Conservation (phyloP, 2,329 filamentous ascomycete species). For the Beauveria sp. region DNA sequence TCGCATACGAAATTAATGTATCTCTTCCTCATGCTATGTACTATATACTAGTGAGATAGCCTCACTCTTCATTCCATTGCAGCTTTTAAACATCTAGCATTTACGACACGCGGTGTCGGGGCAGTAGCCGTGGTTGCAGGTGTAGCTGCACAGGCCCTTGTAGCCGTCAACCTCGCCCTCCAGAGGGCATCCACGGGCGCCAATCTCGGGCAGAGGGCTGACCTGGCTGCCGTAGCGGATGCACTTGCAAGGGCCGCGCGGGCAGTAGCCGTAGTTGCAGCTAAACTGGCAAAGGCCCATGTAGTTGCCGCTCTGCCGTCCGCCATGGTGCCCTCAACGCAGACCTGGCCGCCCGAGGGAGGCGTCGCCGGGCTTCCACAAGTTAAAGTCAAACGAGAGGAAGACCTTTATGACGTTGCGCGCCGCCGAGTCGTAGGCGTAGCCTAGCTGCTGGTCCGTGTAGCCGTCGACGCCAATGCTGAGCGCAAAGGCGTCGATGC, state of each 20-base stretch:
- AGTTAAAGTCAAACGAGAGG: slow-evolving; percentile 50
- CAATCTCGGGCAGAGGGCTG: slow-evolving; percentile 19
- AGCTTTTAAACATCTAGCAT: slow-evolving; percentile 10
- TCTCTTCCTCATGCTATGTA: background rate
- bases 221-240: slow-evolving; percentile 22
- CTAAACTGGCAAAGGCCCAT: slow-evolving; percentile 28
- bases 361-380: slow-evolving; percentile 27
- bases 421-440: slow-evolving; percentile 24
- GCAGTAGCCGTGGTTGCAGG: slow-evolving; percentile 39
- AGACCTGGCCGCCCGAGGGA: slow-evolving; percentile 15
- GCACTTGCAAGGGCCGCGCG: slow-evolving; percentile 27
- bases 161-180: slow-evolving; percentile 28
- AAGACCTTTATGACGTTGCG: slow-evolving; percentile 39
- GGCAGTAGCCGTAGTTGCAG: slow-evolving; percentile 26
- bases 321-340: slow-evolving; percentile 21
- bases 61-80: background rate
- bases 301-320: slow-evolving; percentile 25
- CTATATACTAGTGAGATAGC: background rate
- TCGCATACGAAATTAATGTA: background rate
- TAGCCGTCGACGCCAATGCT: slow-evolving; percentile 40
- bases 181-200: slow-evolving; percentile 25
- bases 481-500: slow-evolving; percentile 42
- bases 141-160: slow-evolving; percentile 37
- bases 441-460: slow-evolving; percentile 18
- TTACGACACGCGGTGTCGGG: slow-evolving; percentile 25